phyloP scores from a whole-genome alignment of 2,329 filamentous ascomycete species.

The Aureobasidium sp. region DNA sequence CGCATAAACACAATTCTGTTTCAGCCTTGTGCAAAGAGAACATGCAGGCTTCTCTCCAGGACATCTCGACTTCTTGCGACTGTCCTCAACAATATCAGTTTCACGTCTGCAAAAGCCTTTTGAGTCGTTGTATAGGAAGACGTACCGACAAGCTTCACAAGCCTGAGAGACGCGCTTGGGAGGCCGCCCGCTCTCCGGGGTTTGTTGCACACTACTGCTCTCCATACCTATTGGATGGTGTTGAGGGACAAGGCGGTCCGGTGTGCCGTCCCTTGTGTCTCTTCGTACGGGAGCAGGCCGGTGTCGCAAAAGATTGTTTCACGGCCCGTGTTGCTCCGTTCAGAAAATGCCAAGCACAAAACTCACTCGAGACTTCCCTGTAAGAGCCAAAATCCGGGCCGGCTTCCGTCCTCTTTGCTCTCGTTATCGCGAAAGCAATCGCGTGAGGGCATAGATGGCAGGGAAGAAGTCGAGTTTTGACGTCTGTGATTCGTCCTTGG shows the following conservation, averaged over 20 bases:
- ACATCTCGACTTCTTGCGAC: slow-evolving; percentile 14
- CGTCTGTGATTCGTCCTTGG: neutral
- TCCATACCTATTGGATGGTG: slow-evolving; percentile 10
- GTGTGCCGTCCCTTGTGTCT: neutral
- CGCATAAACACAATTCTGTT: slow-evolving; percentile 10
- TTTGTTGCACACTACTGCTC: slow-evolving; percentile 6
- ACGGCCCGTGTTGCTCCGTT: neutral
- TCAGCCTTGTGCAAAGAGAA: slow-evolving; percentile 1
- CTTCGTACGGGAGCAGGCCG: neutral
- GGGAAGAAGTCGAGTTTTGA: neutral
- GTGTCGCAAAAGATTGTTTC: neutral
- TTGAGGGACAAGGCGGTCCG: slow-evolving; percentile 1
- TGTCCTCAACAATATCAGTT: neutral
- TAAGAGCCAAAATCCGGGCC: neutral
- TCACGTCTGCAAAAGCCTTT: neutral
- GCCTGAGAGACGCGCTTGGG: slow-evolving; percentile 12
- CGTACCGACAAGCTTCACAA: slow-evolving; percentile 12
- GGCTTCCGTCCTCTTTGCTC: neutral
- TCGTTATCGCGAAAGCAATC: neutral
- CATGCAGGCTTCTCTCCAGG: slow-evolving; percentile 14
- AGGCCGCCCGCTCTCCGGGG: slow-evolving; percentile 5
- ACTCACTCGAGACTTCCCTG: neutral
- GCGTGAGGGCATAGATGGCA: neutral
- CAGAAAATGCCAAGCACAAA: neutral
- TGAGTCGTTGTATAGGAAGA: neutral